phyloP scores from a whole-genome alignment of 176 grass and related monocot species.

The Oryza australiensis region DNA sequence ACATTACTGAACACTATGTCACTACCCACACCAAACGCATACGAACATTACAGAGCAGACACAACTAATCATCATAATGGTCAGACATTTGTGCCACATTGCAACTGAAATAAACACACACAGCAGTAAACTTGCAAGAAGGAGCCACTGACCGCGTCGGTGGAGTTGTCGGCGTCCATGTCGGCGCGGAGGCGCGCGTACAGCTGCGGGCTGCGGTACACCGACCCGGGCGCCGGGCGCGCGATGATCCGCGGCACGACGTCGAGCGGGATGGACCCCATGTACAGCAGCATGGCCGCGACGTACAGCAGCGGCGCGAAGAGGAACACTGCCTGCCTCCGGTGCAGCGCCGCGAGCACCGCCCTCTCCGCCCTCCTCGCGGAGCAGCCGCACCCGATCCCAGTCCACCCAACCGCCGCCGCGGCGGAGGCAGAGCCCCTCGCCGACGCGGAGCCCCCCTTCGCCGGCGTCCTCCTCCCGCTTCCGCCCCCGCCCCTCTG shows the following conservation, averaged over 20 bases:
- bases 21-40: background rate
- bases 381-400: conserved; percentile 30
- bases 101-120: background rate
- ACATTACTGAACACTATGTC: background rate
- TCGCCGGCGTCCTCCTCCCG: conserved; percentile 23
- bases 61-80: conserved; percentile 2
- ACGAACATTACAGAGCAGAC: background rate
- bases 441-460: conserved; percentile 28
- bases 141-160: conserved; percentile 69
- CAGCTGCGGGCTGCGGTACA: conserved; percentile 91
- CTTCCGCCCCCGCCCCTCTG: too few relatives aligned
- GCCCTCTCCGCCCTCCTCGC: conserved; percentile 53
- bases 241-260: conserved; percentile 76
- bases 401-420: conserved; percentile 19
- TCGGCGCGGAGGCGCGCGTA: conserved; percentile 74
- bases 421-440: background rate
- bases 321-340: conserved; percentile 94
- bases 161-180: conserved; percentile 91
- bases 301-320: conserved; percentile 95
- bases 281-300: conserved; percentile 85
- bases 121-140: background rate
- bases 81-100: background rate
- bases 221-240: conserved; percentile 65
- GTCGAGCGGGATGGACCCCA: conserved; percentile 92
- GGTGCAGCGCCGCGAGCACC: conserved; percentile 70